Evolutionary conservation across 1,284 basidiomycete genomes (phyloP), one percentile per base, ranked within the genome.

Genomic region (Ganoderma lingzhi): DNA sequence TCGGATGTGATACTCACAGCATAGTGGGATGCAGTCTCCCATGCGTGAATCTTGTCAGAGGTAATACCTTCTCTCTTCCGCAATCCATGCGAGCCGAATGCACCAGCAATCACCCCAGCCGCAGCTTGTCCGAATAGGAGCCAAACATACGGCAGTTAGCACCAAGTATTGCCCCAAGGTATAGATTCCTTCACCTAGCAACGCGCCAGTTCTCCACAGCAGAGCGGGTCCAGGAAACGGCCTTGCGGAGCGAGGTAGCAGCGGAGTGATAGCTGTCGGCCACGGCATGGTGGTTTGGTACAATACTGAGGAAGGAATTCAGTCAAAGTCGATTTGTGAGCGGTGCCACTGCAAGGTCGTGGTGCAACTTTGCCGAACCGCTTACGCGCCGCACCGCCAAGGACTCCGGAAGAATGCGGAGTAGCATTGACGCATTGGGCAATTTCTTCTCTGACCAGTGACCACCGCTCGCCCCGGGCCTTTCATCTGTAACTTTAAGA

Each of bases 71-170:
- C 72, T 45, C 84, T 79, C 35, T 81, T 80, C 75, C 84, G 84
- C 63, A 94, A 82, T 9, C 83, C 89, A 78, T 94, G 93, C 6
- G 89, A 80, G 69, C 93, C 93, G 77, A 93, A 92, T 51, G 92
- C 91, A 3, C 91, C 91, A 58, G 87, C 78, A 51, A 87, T 72
- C 73, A 93, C 86, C n/a, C 91, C 91, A 58, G 81, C 72, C 10
- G 87, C 82, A 55, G 84, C 90, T 92, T 72, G 42, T 63, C 65
- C 70, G 42, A 53, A 58, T 30, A 30, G 17, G n/a, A 10, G 9
- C 15, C 48, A 28, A 39, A 6, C 55, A 53, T 53, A 37, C 5
- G 53, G 30, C 14, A 63, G 53, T 69, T 32, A 65, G 63, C 44
- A 35, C 28, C 41, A 14, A n/a, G 23, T n/a, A 55, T 28, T 8